These are phyloP conservation scores for Pulveroboletus sp. DNA, from an alignment of 768 basidiomycete species.

Conservation along the genomic window DNA sequence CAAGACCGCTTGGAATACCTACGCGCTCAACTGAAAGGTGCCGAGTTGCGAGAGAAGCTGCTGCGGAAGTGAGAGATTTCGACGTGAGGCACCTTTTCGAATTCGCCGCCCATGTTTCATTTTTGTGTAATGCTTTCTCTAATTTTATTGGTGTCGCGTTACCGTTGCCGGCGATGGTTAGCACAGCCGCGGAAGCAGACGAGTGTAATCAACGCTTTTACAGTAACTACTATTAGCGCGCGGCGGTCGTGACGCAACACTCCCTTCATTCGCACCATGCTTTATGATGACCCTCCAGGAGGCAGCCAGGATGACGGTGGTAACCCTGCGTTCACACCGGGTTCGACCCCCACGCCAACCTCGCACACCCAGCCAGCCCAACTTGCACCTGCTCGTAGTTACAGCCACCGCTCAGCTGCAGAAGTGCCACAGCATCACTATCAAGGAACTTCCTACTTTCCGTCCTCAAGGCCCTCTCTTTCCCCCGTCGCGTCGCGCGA, in stretches of 20 bases:
- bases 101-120: conserved; percentile 7
- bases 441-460: conserved; percentile 66
- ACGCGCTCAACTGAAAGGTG: conserved; percentile 77
- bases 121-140: conserved; percentile 18
- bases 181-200: too few species aligned
- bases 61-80: conserved; percentile 46
- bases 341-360: conserved; percentile 41
- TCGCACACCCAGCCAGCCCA: conserved; percentile 27
- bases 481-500: conserved; percentile 49
- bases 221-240: background rate
- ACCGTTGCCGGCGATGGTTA: too few species aligned
- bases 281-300: conserved; percentile 18
- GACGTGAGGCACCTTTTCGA: conserved; percentile 3
- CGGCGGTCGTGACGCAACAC: background rate
- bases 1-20: conserved; percentile 75
- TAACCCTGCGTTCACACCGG: conserved; percentile 32
- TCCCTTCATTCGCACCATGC: conserved; percentile 7
- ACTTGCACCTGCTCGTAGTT: conserved; percentile 44
- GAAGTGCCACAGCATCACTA: conserved; percentile 60
- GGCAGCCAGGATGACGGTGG: conserved; percentile 30
- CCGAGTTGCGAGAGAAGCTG: conserved; percentile 79
- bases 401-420: conserved; percentile 50
- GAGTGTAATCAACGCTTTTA: too few species aligned
- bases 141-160: too few species aligned
- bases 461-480: conserved; percentile 35